Base-by-base conservation (phyloP, 257 asterid genomes). In the Echites panduratus region DNA sequence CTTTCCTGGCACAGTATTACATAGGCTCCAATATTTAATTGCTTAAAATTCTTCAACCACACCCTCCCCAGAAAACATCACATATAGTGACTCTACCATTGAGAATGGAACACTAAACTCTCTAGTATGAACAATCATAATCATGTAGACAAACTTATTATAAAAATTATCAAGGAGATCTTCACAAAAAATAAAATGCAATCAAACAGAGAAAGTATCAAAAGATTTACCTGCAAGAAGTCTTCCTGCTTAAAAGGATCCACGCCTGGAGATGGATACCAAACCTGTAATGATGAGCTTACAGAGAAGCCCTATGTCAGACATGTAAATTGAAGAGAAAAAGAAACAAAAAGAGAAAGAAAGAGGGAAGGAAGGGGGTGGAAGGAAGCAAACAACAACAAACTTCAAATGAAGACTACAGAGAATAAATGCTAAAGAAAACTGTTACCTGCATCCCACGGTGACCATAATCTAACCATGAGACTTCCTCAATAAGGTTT, bases 381-480 rank as follows among this genome's bases (percentile, higher is more conserved):
- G 5, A 0, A 49, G n/a, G 54, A 20, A 7, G n/a, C 38, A 32
- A 32, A 32, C 38, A 32, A 32, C 38, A 32, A 32, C 38, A 58
- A 70, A 66, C n/a, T 75, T 27, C 50, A 35, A 32, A 24, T 41
- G 26, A 65, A 71, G 32, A 65, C 47, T n/a, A 19, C 17, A 72
- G 29, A 41, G 12, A 38, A 50, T 20, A 70, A 72, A 45, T 73
- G 79, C 73, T 61, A 76, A 62, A 57, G 78, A 81, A 69, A 84
- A 78, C 81, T 74, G 76, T 84, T 81, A 92, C 99, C 99, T 92
- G 99, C 98, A 95, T 92, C 78, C 99, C 99, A 56, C 97, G 89
- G 77, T 95, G 94, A 63, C 99, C 99, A 80, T 95, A 95, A 74
- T 95, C 99, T 79, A 95, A 79, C 99, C 99, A 95, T 64, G 99